phyloP scores from a whole-genome alignment of 305 asterid genomes.

The Fraxinus baroniana region DNA sequence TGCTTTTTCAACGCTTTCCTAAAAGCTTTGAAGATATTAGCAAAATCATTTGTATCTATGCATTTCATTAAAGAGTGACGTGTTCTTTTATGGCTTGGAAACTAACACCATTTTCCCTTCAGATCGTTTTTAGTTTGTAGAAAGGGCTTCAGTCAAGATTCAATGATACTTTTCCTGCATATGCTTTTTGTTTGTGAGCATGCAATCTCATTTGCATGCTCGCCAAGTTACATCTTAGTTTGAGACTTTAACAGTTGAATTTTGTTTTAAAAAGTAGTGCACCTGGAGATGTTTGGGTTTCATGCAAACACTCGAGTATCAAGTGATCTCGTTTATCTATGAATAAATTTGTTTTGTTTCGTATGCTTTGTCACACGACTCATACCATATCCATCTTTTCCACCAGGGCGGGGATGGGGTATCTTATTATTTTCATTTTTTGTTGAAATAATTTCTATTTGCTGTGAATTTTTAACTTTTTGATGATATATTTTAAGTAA shows the following conservation, averaged over 20 bases:
- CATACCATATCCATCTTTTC: no score
- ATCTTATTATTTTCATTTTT: background rate
- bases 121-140: background rate
- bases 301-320: no score
- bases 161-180: background rate
- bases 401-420: background rate
- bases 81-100: background rate
- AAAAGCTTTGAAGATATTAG: background rate
- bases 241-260: background rate
- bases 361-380: no score
- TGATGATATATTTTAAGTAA: background rate
- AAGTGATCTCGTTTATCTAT: no score
- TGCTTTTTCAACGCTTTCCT: background rate
- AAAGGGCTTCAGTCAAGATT: background rate
- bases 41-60: background rate
- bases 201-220: background rate
- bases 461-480: background rate
- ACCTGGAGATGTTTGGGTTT: background rate
- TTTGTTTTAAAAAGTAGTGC: background rate
- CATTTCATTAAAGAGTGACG: background rate
- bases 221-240: background rate
- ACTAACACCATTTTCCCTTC: background rate
- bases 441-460: background rate
- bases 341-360: no score
- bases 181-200: background rate